A percentile compares a stretch with the other conserved stretches of the same genome.
Evolutionary conservation across 2,329 filamentous ascomycete genomes (phyloP).

Genomic region (Tympanopsis confertula): DNA sequence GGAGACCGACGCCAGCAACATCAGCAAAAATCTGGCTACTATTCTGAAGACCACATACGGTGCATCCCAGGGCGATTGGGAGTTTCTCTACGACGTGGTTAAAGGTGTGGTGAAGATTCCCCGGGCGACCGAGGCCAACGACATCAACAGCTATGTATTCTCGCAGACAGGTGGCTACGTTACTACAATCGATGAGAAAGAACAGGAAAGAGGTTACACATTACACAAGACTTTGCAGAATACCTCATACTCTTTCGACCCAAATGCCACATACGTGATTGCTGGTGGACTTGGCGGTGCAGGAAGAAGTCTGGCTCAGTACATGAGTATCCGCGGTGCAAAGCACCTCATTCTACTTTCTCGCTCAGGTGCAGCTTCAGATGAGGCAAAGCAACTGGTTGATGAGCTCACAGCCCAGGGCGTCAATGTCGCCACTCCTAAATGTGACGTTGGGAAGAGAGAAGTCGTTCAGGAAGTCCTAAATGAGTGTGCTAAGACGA

Average conservation of each 20-base stretch:
- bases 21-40: too few relatives aligned
- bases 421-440: background rate
- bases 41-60: too few relatives aligned
- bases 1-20: too few relatives aligned
- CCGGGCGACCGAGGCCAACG: too few relatives aligned
- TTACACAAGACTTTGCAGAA: background rate
- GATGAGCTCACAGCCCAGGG: too few relatives aligned
- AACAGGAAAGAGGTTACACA: background rate
- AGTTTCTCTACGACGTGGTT: too few relatives aligned
- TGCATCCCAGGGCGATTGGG: too few relatives aligned
- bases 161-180: too few relatives aligned
- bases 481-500: background rate
- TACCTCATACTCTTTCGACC: background rate
- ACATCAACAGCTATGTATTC: too few relatives aligned
- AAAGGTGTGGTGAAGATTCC: too few relatives aligned
- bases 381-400: background rate
- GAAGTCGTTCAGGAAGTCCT: background rate
- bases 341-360: constrained; percentile 20
- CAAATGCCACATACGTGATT: constrained; percentile 17
- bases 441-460: constrained; percentile 2
- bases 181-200: too few relatives aligned
- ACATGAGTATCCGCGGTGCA: constrained; percentile 21
- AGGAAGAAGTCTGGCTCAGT: constrained; percentile 17
- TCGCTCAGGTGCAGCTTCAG: constrained; percentile 13
- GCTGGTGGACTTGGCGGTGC: constrained; percentile 25